Base-by-base conservation (phyloP, 345 rosid species). In the Sisymbrium irio region DNA sequence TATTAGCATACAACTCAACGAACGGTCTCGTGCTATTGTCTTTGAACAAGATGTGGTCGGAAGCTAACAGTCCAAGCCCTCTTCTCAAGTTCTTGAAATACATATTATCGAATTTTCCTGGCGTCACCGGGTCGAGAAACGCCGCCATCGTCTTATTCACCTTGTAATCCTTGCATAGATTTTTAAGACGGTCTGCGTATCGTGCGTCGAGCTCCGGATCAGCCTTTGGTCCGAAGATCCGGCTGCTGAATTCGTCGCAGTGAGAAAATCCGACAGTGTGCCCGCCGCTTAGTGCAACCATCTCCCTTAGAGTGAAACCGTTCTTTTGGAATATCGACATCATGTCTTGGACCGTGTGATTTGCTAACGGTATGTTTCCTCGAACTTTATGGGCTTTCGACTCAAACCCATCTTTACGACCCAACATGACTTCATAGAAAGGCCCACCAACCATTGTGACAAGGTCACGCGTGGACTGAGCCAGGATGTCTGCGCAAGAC, bases 241-340 rank as follows among this genome's bases (percentile, higher is more conserved):
- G 64, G 50, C 57, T 30, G 19, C 50, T 57, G 41, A 87, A 87
- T 30, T 83, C 82, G 30, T 49, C 74, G 71, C 91, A 87, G 15
- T 87, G 87, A 4, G 89, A 65, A 60, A 87, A 79, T 44, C 91
- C 91, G 3, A 87, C 81, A 1, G 91, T 87, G 68, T 87, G 89
- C 0, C 65, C 88, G 0, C 89, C 89, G 14, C 72, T 72, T 28
- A 87, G 49, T 0, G 89, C 89, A 17, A 85, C 92, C 75, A 81
- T 71, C 32, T 87, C 89, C 30, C 61, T 77, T 11, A 58, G 6
- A 2, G 58, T 49, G 41, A 87, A 81, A 8, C 88, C 88, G 19
- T 75, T 82, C 10, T 27, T 13, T 5, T 51, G 36, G 51, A 85
- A 87, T 14, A 78, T n/a, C 1, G 55, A 1, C 39, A 82, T 60